Evolutionary conservation across 179 eudicot species (phyloP), one percentile per base, ranked within the genome.

Genomic region (Vitellaria paradoxa): DNA sequence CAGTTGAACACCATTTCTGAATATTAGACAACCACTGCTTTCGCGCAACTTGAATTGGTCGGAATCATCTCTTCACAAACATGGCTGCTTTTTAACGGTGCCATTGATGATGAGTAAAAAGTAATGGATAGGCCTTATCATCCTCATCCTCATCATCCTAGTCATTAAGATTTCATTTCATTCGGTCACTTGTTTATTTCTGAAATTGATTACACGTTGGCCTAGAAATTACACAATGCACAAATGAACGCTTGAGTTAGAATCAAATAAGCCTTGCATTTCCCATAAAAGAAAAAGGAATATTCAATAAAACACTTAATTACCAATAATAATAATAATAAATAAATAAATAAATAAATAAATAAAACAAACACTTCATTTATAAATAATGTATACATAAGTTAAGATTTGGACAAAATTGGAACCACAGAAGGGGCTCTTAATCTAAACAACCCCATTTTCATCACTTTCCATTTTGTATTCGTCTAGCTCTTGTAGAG

Each of bases 51-150:
- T 49, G 65, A 52, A 62, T 9, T 76, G 11, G 30, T 64, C 49
- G n/a, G 50, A 62, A 47, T 45, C 20, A 17, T 65, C 71, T 9
- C 10, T 9, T 6, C 4, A 24, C 20, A 17, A 1, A 53, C 23
- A 49, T 50, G 50, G 63, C 70, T 45, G 61, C 61, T 17, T 26
- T 64, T 55, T 49, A 24, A 50, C 15, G 23, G 15, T 30, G 15
- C 21, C 26, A 46, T 72, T 20, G 26, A 23, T 63, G 70, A 70
- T 69, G 52, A 70, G 7, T 4, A 23, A 20, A 62, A 46, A 72
- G 63, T 52, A 52, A 56, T 3, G 69, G 76, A 72, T 55, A 72
- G 72, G 65, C 63, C 65, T 78, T 78, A 78, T 72, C 81, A 71
- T n/a, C n/a, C n/a, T n/a, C n/a, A n/a, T n/a, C n/a, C n/a, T n/a